Evolutionary conservation across 495 filamentous ascomycete species (phyloP), one percentile per base, ranked within the genome.

Genomic region (Penicillium coprophilum): DNA sequence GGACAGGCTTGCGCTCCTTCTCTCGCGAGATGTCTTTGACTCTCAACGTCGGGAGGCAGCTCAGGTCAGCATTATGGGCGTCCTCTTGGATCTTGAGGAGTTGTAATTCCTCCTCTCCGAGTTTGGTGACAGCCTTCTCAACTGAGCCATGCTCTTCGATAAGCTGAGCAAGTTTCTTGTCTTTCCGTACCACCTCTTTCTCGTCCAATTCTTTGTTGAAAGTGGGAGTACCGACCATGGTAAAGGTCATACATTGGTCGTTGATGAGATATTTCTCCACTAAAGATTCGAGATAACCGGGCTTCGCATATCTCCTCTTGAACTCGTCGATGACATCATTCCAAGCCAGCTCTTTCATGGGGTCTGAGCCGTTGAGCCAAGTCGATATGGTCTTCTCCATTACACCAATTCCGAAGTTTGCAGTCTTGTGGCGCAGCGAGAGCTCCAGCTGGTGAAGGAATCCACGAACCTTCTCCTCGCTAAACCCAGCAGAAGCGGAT

Each of bases 281-380:
- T 57, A 98, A 69, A 3, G 84, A 79, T 65, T 97, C 91, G 8
- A 98, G 79, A 66, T 97, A 97, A 34, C 82, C 80, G 12, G 85
- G 85, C 67, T 88, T 76, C 19, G 81, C 81, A 58, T 87, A 86
- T 62, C 84, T 77, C 5, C 73, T 72, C 70, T 96, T 87, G 71
- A 97, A 97, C 12, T 85, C 85, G 31, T 84, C 72, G 20, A 97
- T 82, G 3, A 88, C 91, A 38, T 92, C 87, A 63, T 96, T 89
- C 91, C 91, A 97, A 6, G 89, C 86, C 50, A 98, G 75, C 21
- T 89, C 84, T 55, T 94, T 85, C 71, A 98, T 92, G 10, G 94
- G 95, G 70, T 97, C 90, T 12, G 90, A 81, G 13, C 94, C 94
- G 54, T 94, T 94, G 70, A 97, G 96, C 94, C 94, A 98, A 27